Base-by-base conservation (phyloP, 352 stramenopile species). In the Pythium inflatum region DNA sequence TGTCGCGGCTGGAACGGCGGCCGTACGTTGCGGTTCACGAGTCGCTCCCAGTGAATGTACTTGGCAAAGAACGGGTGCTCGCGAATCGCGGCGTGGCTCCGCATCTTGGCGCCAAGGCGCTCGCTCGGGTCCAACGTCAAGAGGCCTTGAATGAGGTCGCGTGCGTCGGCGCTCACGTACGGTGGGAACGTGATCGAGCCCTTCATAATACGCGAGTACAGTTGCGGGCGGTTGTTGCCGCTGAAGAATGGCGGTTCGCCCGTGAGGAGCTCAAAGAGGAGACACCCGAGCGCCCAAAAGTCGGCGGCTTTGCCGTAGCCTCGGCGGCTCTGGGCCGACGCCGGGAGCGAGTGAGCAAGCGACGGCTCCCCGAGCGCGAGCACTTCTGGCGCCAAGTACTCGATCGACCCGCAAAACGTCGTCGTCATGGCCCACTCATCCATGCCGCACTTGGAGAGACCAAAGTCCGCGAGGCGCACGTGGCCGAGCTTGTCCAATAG, bases 251-350 rank as follows among this genome's bases (percentile, higher is more conserved):
- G 92, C 14, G 91, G 91, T 43, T 96, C 77, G 0, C 92, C 92
- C 68, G 88, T 98, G 33, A 98, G 82, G 92, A 98, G 97, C 68
- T 98, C 92, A 79, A 97, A 98, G 16, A 98, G 77, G 61, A 98
- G 85, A 84, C 94, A 94, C 41, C 88, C 93, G 25, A 98, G 85
- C 16, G 89, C 89, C 93, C 93, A 98, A 91, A 92, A 98, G 75
- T 98, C 93, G 14, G 97, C 91, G 20, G 89, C 88, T 8, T 88
- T 97, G 66, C 93, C 93, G 75, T 98, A 89, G 41, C 89, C 91
- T 41, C 93, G 82, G 50, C 89, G 85, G 76, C 93, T 87, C 41
- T 50, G 41, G 20, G n/a, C 41, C 7, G 41, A 25, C 12, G 41
- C 41, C n/a, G 41, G 41, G 16, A 50, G 41, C 14, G 41, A 13